phyloP scores from a whole-genome alignment of 441 rosid species.

The Dalechampia spathulata region DNA sequence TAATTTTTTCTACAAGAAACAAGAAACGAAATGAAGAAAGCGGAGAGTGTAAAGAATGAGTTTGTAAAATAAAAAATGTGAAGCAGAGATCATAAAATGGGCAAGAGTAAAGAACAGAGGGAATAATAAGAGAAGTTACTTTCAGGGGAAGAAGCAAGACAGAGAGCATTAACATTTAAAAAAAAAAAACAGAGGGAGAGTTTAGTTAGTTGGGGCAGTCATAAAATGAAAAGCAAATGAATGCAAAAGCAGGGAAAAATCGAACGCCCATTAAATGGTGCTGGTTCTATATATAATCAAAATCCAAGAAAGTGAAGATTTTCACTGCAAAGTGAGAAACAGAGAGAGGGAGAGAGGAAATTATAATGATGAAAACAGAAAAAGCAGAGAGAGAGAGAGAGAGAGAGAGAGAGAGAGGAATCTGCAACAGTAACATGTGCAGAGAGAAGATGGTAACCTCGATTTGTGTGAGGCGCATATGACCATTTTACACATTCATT shows the following conservation, averaged over 20 bases:
- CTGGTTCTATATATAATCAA: neutral
- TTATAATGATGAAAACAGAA: neutral
- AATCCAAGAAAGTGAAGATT: constrained; percentile 3
- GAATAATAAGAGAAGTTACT: no score
- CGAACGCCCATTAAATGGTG: constrained; percentile 3
- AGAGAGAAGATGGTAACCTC: constrained; percentile 15
- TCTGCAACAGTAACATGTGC: constrained; percentile 2
- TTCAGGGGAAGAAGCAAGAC: neutral
- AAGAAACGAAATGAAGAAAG: neutral
- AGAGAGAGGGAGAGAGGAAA: neutral
- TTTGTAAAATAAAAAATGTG: no score
- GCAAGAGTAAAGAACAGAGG: no score
- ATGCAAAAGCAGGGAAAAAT: constrained; percentile 9
- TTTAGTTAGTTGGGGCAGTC: constrained; percentile 16
- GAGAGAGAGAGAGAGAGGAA: constrained; percentile 9
- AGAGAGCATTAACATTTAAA: neutral
- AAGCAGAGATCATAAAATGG: no score
- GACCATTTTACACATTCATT: neutral
- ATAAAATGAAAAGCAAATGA: constrained; percentile 11
- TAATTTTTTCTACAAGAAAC: constrained; percentile 9
- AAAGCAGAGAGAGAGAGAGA: neutral
- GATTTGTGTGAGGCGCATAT: constrained; percentile 9
- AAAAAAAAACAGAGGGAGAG: neutral
- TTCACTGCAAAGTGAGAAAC: neutral
- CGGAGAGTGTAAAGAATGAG: no score